Percentiles rank a stretch among this genome's conserved stretches.
Conservation (phyloP, 2,329 filamentous ascomycete genomes). For the Diaporthe amygdali region DNA sequence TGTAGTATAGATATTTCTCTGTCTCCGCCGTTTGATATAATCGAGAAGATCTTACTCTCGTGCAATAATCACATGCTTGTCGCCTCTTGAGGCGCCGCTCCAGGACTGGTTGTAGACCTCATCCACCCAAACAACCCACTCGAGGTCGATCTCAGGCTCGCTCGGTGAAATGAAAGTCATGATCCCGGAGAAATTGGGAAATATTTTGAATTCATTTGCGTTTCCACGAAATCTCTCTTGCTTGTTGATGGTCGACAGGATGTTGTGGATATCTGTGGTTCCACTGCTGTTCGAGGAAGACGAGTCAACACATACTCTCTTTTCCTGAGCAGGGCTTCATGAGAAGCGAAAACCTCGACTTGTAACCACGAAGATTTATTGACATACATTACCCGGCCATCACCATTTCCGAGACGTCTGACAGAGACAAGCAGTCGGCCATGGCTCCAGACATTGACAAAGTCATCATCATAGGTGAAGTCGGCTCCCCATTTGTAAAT, state of each 20-base stretch:
- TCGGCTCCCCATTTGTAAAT: not conserved
- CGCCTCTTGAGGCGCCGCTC: not conserved
- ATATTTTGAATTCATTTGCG: not conserved
- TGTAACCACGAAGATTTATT: too few species aligned
- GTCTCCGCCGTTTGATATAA: not conserved
- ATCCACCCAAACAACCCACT: not conserved
- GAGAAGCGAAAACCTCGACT: not conserved
- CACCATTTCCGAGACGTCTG: not conserved
- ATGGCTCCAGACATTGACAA: not conserved
- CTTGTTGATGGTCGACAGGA: not conserved
- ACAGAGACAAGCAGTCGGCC: not conserved
- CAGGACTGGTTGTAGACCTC: not conserved
- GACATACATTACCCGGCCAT: not conserved
- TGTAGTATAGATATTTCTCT: not conserved
- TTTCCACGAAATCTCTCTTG: not conserved
- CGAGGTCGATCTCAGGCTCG: not conserved
- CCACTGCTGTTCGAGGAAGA: not conserved
- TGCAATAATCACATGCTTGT: not conserved
- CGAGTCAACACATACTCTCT: not conserved
- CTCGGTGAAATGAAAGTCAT: not conserved
- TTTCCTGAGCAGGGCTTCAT: not conserved
- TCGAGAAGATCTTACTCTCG: not conserved
- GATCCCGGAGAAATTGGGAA: not conserved
- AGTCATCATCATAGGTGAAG: not conserved
- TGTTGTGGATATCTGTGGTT: not conserved